Base-by-base conservation (phyloP, 768 basidiomycete species). In the Suillus bovinus region DNA sequence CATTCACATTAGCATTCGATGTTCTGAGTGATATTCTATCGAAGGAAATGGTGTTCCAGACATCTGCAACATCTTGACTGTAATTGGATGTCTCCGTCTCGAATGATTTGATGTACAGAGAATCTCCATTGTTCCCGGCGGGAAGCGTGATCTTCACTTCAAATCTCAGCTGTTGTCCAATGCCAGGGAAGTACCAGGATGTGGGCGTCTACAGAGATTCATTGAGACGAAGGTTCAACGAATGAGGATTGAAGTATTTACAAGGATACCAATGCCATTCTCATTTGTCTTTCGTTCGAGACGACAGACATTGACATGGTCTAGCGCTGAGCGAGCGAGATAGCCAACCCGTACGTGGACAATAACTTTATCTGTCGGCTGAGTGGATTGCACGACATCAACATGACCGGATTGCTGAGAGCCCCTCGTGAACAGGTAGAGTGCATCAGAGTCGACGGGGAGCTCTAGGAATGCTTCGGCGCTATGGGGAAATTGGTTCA, bases 61-160 rank as follows among this genome's bases (percentile, higher is more conserved):
- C 69, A 13, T 77, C 68, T 17, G 66, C 73, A 4, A 86, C 59
- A 13, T 64, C 61, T 24, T 84, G 79, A 39, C 50, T 59, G 47
- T 78, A 81, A 62, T 77, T 77, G 16, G 73, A 75, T 39, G 83
- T 60, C 39, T 76, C 69, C 5, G 83, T 84, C 61, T 78, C 74
- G 31, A 86, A 76, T 5, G 67, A 68, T 58, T 80, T 78, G 65
- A 87, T 76, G 3, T 65, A 58, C 6, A 77, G 66, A 29, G 73
- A 67, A 9, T 54, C 47, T 22, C 64, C 53, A 16, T 66, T 58
- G 5, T 58, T 65, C 8, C 69, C 68, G 17, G 68, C 69, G 9
- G 82, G 84, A 3, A 84, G 69, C 50, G 69, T 72, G 16, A 81
- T 65, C 20, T 69, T 75, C 16, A 79, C 69, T 7, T 77, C 75